Evolutionary conservation across 208 protist species (phyloP).

Genomic region (Angomonas ambiguus): DNA sequence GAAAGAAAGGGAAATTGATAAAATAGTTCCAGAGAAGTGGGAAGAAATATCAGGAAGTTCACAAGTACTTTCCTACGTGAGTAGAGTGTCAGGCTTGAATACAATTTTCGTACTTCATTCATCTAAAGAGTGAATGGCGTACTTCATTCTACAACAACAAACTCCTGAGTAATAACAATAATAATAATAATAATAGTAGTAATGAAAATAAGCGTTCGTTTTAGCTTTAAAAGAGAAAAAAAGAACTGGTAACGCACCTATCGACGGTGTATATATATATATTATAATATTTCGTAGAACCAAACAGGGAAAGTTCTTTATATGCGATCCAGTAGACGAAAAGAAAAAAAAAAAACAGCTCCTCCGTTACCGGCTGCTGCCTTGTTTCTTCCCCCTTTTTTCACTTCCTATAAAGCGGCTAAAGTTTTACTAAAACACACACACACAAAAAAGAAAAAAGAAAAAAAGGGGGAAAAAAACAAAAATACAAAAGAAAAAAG

Average conservation of each 20-base stretch:
- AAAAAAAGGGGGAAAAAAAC: slow-evolving; percentile 7
- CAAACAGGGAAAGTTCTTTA: background rate
- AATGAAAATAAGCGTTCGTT: too few relatives aligned
- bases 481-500: background rate
- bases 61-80: too few relatives aligned
- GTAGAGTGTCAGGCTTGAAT: too few relatives aligned
- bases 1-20: slow-evolving; percentile 14
- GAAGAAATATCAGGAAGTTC: background rate
- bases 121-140: too few relatives aligned
- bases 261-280: background rate
- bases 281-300: too few relatives aligned
- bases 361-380: background rate
- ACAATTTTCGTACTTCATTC: too few relatives aligned
- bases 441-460: background rate
- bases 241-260: background rate
- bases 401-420: background rate
- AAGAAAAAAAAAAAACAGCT: slow-evolving; percentile 8
- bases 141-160: too few relatives aligned
- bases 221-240: too few relatives aligned
- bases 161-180: too few relatives aligned
- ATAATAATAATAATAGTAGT: too few relatives aligned
- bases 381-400: background rate
- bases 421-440: background rate
- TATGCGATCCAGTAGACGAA: background rate
- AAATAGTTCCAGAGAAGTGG: background rate